Evolutionary conservation across 2,329 filamentous ascomycete species (phyloP).

Genomic region (Chrysoporthe deuterocubensis): DNA sequence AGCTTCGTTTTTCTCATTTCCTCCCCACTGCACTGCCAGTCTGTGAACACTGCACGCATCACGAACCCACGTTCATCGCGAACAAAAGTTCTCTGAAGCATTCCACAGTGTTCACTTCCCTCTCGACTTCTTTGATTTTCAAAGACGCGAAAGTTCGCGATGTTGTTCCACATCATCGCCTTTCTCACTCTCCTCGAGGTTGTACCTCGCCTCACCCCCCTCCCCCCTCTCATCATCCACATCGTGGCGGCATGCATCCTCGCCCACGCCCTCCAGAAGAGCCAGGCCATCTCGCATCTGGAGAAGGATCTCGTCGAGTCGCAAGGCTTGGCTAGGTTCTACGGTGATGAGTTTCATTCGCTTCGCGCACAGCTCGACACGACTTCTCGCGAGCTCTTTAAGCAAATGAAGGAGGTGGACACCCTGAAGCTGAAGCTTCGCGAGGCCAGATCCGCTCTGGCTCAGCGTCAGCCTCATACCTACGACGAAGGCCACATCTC

Average conservation of each 20-base stretch:
- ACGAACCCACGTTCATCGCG: neutral
- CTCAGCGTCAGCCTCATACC: neutral
- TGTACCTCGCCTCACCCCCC: neutral
- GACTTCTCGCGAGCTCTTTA: neutral
- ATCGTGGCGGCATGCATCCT: neutral
- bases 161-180: constrained; percentile 2
- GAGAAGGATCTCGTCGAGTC: neutral
- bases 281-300: neutral
- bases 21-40: constrained; percentile 1
- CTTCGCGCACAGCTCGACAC: neutral
- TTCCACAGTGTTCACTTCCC: neutral
- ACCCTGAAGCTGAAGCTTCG: neutral
- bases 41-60: constrained; percentile 6
- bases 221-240: neutral
- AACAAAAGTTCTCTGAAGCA: neutral
- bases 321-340: neutral
- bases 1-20: neutral
- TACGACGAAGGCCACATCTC: no score
- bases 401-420: neutral
- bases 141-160: neutral
- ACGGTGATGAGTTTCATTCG: neutral
- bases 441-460: neutral
- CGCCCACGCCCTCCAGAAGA: neutral
- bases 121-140: neutral
- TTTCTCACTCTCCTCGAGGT: constrained; percentile 4